Conservation (phyloP, 1,284 basidiomycete genomes). For the Ganoderma multipileum region DNA sequence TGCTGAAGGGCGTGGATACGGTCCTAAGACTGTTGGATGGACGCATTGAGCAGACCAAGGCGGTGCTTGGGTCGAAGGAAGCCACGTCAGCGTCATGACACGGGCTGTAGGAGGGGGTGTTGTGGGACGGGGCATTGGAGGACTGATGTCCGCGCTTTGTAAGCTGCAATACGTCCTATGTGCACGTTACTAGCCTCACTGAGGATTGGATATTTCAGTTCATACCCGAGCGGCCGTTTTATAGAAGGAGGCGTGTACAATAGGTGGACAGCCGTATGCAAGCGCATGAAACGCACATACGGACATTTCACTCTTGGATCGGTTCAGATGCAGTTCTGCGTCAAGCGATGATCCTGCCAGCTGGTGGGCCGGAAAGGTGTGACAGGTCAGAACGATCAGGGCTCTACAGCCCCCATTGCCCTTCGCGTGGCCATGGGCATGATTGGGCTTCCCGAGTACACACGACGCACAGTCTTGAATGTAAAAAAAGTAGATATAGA, state of each 20-base stretch:
- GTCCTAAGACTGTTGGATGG: constrained; percentile 64
- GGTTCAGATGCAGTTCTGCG: too few species aligned
- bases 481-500: neutral
- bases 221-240: too few species aligned
- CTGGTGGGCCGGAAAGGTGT: neutral
- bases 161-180: neutral
- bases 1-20: constrained; percentile 76
- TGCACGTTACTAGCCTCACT: neutral
- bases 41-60: constrained; percentile 46
- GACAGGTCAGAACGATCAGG: neutral
- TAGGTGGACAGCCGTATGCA: too few species aligned
- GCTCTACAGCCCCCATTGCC: too few species aligned
- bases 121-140: neutral
- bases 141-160: neutral
- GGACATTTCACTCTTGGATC: too few species aligned
- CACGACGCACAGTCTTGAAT: neutral
- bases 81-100: neutral
- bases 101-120: neutral
- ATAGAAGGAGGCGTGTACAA: too few species aligned
- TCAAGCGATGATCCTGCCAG: too few species aligned
- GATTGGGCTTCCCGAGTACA: neutral
- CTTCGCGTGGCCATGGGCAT: too few species aligned
- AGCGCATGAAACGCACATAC: neutral
- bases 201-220: neutral
- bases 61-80: constrained; percentile 2